A percentile compares a stretch with the other conserved stretches of the same genome.
These are phyloP conservation scores for Pseudocercospora crystallina DNA, from an alignment of 2,329 filamentous ascomycete species.

Conservation along the genomic window DNA sequence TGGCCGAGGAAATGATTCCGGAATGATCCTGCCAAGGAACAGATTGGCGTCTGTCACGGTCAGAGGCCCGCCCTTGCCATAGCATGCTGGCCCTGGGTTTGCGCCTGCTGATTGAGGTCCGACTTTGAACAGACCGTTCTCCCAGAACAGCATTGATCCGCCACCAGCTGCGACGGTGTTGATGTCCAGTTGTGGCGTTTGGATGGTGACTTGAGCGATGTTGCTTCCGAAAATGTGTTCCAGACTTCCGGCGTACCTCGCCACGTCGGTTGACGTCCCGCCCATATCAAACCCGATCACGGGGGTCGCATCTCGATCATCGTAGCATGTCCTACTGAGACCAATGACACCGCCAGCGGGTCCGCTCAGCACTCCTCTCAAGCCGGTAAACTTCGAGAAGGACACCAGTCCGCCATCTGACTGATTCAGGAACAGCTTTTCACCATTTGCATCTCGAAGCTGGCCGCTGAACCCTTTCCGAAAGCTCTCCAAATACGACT, in stretches of 20 bases:
- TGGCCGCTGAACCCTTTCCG: slow-evolving; percentile 29
- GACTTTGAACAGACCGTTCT: slow-evolving; percentile 22
- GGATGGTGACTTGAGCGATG: slow-evolving; percentile 36
- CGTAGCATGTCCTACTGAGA: slow-evolving; percentile 34
- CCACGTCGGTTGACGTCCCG: slow-evolving; percentile 36
- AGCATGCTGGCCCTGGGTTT: slow-evolving; percentile 37
- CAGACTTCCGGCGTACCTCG: slow-evolving; percentile 33
- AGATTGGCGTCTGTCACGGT: slow-evolving; percentile 40
- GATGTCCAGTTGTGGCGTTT: slow-evolving; percentile 37
- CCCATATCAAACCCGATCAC: slow-evolving; percentile 33
- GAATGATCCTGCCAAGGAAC: slow-evolving; percentile 34
- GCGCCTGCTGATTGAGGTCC: slow-evolving; percentile 26
- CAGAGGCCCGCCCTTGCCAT: slow-evolving; percentile 38
- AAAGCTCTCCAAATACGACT: slow-evolving; percentile 60
- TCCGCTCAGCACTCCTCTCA: slow-evolving; percentile 35
- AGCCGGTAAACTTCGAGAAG: slow-evolving; percentile 50
- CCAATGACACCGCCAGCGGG: slow-evolving; percentile 40
- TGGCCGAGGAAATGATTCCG: slow-evolving; percentile 33
- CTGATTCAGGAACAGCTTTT: slow-evolving; percentile 69
- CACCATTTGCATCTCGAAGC: slow-evolving; percentile 30
- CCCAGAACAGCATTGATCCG: slow-evolving; percentile 42
- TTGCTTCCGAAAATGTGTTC: slow-evolving; percentile 37
- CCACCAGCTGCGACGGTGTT: slow-evolving; percentile 47
- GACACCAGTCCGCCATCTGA: slow-evolving; percentile 36
- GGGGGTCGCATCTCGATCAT: slow-evolving; percentile 24